A percentile compares a stretch with the other conserved stretches of the same genome.
These are phyloP conservation scores for Ogataea nitratoaversa DNA, from an alignment of 805 yeast species.

Conservation along the genomic window DNA sequence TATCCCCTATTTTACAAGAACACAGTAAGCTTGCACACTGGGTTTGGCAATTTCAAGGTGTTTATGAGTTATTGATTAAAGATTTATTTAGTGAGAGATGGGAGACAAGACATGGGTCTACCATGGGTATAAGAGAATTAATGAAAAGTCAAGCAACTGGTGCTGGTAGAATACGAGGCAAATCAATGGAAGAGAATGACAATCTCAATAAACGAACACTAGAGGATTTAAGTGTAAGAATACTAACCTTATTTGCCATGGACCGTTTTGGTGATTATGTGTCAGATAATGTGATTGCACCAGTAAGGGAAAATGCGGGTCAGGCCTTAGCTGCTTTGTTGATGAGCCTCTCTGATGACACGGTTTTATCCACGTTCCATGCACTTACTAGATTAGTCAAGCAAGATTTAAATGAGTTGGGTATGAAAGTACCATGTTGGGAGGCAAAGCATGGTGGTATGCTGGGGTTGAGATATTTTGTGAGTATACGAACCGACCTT, in stretches of 20 bases:
- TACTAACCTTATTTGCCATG: slow-evolving; percentile 81
- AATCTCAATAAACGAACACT: slow-evolving; percentile 60
- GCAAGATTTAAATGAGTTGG: slow-evolving; percentile 48
- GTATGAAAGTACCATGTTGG: slow-evolving; percentile 64
- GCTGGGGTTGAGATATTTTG: slow-evolving; percentile 88
- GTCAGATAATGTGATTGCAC: slow-evolving; percentile 96
- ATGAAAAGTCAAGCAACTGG: slow-evolving; percentile 76
- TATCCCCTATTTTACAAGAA: slow-evolving; percentile 64
- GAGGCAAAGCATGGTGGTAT: slow-evolving; percentile 98
- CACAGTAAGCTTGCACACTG: slow-evolving; percentile 68
- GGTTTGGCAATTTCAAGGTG: slow-evolving; percentile 94
- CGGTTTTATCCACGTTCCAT: slow-evolving; percentile 58
- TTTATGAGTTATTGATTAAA: slow-evolving; percentile 72
- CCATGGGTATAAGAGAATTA: slow-evolving; percentile 86
- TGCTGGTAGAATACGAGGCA: slow-evolving; percentile 77
- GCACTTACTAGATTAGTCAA: slow-evolving; percentile 65
- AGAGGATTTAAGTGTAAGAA: slow-evolving; percentile 83
- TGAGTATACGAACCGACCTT: slow-evolving; percentile 81
- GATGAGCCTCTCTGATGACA: slow-evolving; percentile 60
- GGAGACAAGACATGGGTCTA: slow-evolving; percentile 96
- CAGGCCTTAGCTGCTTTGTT: slow-evolving; percentile 89
- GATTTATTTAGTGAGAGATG: slow-evolving; percentile 83
- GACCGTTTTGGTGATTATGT: slow-evolving; percentile 97
- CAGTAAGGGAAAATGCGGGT: slow-evolving; percentile 95
- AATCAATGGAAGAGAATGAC: slow-evolving; percentile 57